Evolutionary conservation across 2,329 filamentous ascomycete species (phyloP), one percentile per base, ranked within the genome.

Genomic region (Escovopsis weberi): DNA sequence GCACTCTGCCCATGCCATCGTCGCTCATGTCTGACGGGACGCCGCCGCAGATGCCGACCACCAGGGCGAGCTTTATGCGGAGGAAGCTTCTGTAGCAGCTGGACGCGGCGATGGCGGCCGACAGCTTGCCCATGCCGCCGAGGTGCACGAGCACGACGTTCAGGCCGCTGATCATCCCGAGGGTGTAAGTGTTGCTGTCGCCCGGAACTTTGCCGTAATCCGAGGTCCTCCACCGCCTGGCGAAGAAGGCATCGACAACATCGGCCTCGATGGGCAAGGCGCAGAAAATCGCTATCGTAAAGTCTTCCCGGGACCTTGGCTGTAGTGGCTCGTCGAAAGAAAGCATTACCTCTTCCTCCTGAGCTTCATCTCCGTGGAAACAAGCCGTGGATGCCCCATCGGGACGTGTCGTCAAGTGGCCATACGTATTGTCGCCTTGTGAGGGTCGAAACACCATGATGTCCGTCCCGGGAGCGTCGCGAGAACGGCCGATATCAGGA

Each of bases 41-140:
- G 2, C 52, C 58, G 11, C 58, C 59, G 42, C 57, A 64, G 4
- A 64, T 52, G 0, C 61, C 60, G 3, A 61, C 55, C 1, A 64
- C 30, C 3, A 64, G 41, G 7, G 48, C 57, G 2, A 61, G 51
- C 23, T 51, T 47, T 11, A 64, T 45, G 2, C 47, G 40, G 2
- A 40, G 35, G 39, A 57, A 62, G 35, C 55, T 64, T 4, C 44
- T 41, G 0, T 46, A 45, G 15, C 60, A 41, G 19, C 44, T 44
- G 1, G 48, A 33, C 1, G 54, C 50, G 0, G 43, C 47, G 3
- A 12, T 42, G 7, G 54, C 54, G 1, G 54, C 50, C n/a, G 36
- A 49, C 35, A 37, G 28, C 1, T 42, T 47, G 1, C 45, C 45
- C 23, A 47, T 41, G 26, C 42, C 41, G 39, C 51, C 32, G 18